Conservation (phyloP, 1,284 basidiomycete species). For the Ustilago curta region DNA sequence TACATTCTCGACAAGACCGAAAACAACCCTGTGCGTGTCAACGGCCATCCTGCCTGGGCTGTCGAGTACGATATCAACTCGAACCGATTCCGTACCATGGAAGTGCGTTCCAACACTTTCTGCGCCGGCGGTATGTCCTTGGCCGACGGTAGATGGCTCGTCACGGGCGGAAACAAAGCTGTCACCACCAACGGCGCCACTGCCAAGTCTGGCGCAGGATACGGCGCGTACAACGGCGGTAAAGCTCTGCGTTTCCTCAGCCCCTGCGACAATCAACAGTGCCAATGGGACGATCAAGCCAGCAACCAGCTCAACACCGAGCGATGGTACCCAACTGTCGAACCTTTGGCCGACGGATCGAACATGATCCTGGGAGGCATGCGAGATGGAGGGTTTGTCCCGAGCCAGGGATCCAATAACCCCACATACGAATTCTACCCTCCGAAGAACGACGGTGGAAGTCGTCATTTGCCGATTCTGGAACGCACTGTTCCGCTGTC, state of each 20-base stretch:
- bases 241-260: conserved; percentile 51
- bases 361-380: conserved; percentile 61
- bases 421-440: conserved; percentile 65
- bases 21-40: conserved; percentile 52
- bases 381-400: conserved; percentile 59
- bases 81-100: conserved; percentile 47
- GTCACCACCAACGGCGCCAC: conserved; percentile 50
- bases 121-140: conserved; percentile 63
- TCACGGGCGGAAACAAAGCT: conserved; percentile 62
- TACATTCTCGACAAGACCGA: conserved; percentile 66
- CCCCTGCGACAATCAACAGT: conserved; percentile 47
- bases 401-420: conserved; percentile 51
- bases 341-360: conserved; percentile 54
- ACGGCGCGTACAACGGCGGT: conserved; percentile 59
- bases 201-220: conserved; percentile 40
- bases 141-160: conserved; percentile 57
- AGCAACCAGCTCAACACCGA: conserved; percentile 53
- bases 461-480: conserved; percentile 38
- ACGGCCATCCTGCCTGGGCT: conserved; percentile 61
- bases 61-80: conserved; percentile 56
- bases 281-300: conserved; percentile 51
- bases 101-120: conserved; percentile 61
- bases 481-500: conserved; percentile 57
- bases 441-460: conserved; percentile 38
- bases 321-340: conserved; percentile 66